A percentile compares a stretch with the other conserved stretches of the same genome.
Conservation (phyloP, 495 filamentous ascomycete genomes). For the Penicillium cinerascens region DNA sequence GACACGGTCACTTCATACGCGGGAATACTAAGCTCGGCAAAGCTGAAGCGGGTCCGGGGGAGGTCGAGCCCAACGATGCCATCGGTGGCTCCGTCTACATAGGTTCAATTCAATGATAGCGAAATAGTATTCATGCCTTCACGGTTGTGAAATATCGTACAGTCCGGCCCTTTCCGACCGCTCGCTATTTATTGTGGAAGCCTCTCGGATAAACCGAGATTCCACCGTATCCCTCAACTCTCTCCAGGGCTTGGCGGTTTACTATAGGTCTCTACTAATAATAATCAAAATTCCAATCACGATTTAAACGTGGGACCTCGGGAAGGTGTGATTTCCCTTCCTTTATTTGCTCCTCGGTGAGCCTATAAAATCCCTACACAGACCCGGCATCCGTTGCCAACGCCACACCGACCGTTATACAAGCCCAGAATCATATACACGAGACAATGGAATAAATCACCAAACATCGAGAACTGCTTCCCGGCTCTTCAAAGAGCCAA, state of each 20-base stretch:
- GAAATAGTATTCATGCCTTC: too few relatives aligned
- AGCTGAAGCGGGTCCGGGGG: background rate
- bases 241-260: too few relatives aligned
- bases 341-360: background rate
- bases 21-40: background rate
- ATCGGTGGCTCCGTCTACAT: constrained; percentile 11
- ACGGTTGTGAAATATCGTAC: too few relatives aligned
- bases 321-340: background rate
- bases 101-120: too few relatives aligned
- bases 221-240: too few relatives aligned
- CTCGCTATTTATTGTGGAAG: too few relatives aligned
- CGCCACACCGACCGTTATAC: background rate
- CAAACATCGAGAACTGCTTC: background rate
- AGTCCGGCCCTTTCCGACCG: too few relatives aligned
- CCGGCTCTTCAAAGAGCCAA: constrained; percentile 51
- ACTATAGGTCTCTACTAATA: too few relatives aligned
- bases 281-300: too few relatives aligned
- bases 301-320: too few relatives aligned
- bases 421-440: background rate
- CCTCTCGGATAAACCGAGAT: background rate
- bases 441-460: background rate
- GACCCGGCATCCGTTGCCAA: background rate
- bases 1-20: background rate
- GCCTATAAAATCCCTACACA: background rate
- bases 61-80: constrained; percentile 24